Conservation (phyloP, 2,329 filamentous ascomycete species). For the Lachnellula willkommii region DNA sequence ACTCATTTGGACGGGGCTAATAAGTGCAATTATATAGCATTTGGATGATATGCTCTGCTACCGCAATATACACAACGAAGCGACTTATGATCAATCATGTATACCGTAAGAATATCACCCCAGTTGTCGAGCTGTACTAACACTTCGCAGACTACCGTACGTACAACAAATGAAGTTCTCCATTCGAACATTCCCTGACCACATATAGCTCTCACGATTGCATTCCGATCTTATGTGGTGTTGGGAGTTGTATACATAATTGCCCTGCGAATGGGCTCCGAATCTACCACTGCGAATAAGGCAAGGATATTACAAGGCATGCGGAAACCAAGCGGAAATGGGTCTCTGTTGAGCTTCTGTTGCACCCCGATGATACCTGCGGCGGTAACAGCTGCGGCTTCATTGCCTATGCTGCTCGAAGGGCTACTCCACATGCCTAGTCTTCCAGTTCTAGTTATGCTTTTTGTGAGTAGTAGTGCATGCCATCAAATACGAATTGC, state of each 20-base stretch:
- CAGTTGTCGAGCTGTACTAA: conserved; percentile 8
- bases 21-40: background rate
- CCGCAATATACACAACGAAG: conserved; percentile 19
- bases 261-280: conserved; percentile 4
- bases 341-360: conserved; percentile 3
- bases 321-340: conserved; percentile 6
- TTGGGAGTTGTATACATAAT: conserved; percentile 12
- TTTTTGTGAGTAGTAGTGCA: conserved; percentile 21
- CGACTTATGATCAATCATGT: conserved; percentile 18
- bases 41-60: conserved; percentile 18
- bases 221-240: conserved; percentile 14
- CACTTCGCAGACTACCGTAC: conserved; percentile 20
- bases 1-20: background rate
- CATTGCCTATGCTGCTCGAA: conserved; percentile 24
- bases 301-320: conserved; percentile 7
- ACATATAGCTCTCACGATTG: conserved; percentile 17
- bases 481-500: background rate
- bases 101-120: conserved; percentile 15
- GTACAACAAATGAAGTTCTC: background rate
- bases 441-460: conserved; percentile 24
- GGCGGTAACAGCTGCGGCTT: conserved; percentile 17
- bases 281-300: background rate
- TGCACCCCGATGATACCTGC: conserved; percentile 21
- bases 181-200: background rate
- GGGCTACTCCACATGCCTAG: conserved; percentile 26